These are phyloP conservation scores for Penicillium brasilianum DNA, from an alignment of 2,329 filamentous ascomycete genomes.

Conservation along the genomic window DNA sequence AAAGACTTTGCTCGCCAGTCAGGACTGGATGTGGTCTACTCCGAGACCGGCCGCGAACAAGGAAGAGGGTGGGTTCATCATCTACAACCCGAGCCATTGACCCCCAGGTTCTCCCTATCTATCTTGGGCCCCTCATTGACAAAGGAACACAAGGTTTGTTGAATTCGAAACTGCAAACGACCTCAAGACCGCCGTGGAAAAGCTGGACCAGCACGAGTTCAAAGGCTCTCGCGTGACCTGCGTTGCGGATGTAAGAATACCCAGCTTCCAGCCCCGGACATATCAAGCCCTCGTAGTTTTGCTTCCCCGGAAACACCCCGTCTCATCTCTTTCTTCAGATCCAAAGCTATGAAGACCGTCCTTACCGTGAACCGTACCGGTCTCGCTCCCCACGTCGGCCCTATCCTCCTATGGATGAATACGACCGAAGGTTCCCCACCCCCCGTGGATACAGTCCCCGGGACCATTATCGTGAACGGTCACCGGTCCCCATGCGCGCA, in stretches of 20 bases:
- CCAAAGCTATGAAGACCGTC: constrained; percentile 71
- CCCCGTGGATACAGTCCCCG: constrained; percentile 84
- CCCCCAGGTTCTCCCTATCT: constrained; percentile 4
- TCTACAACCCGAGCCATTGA: constrained; percentile 26
- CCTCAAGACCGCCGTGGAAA: constrained; percentile 88
- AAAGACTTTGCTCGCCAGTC: constrained; percentile 99
- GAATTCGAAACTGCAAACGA: constrained; percentile 95
- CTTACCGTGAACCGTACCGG: constrained; percentile 70
- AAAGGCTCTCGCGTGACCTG: constrained; percentile 88
- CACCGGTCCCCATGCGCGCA: constrained; percentile 70
- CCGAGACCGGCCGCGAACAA: constrained; percentile 90
- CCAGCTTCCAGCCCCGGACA: constrained; percentile 6
- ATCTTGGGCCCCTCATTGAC: constrained; percentile 30
- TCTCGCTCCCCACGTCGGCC: constrained; percentile 79
- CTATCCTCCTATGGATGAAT: constrained; percentile 73
- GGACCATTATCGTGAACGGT: constrained; percentile 85
- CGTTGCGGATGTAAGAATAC: constrained; percentile 75
- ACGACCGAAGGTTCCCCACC: constrained; percentile 79
- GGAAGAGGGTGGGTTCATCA: constrained; percentile 77
- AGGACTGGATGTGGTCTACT: constrained; percentile 96
- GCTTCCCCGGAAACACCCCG: constrained; percentile 28
- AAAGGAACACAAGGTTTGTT: constrained; percentile 72
- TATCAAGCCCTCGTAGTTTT: constrained; percentile 9
- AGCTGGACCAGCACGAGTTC: constrained; percentile 90
- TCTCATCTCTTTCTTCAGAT: constrained; percentile 58